Conservation (phyloP, 768 basidiomycete species). For the Auriculariales sp. region DNA sequence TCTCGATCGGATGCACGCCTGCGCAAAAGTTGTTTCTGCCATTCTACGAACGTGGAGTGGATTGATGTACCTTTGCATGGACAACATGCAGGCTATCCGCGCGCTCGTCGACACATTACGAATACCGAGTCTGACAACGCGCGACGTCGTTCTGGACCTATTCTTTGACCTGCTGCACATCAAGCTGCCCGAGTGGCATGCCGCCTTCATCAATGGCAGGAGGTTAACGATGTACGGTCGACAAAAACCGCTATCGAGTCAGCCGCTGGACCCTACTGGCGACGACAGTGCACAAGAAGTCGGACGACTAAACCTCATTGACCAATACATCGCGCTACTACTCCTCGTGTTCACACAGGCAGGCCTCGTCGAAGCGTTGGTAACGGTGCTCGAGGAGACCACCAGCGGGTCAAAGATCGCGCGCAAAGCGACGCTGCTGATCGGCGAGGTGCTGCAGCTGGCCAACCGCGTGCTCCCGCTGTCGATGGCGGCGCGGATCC, state of each 20-base stretch:
- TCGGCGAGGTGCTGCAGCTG: constrained; percentile 83
- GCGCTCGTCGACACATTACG: constrained; percentile 73
- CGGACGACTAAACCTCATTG: constrained; percentile 68
- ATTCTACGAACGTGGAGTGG: constrained; percentile 92
- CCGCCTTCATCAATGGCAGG: constrained; percentile 80
- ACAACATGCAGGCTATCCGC: constrained; percentile 73
- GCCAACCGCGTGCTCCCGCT: constrained; percentile 79
- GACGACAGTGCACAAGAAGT: constrained; percentile 22
- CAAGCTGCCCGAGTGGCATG: constrained; percentile 83
- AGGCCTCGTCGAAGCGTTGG: constrained; percentile 71
- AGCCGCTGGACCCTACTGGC: constrained; percentile 22
- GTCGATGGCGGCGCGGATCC: constrained; percentile 66
- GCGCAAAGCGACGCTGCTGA: constrained; percentile 78
- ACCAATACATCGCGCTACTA: constrained; percentile 83
- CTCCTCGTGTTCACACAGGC: constrained; percentile 74
- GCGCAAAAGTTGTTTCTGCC: constrained; percentile 60
- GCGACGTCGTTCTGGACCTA: constrained; percentile 87
- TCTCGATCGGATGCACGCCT: constrained; percentile 64
- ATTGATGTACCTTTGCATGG: constrained; percentile 85
- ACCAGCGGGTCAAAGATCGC: constrained; percentile 57
- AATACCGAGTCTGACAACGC: constrained; percentile 67
- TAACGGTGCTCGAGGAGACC: constrained; percentile 65
- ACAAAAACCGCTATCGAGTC: constrained; percentile 3
- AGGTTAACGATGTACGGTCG: constrained; percentile 39
- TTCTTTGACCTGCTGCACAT: constrained; percentile 89